Conservation (phyloP, 371 early-diverging fungal genomes). For the Sanchytrium tribonematis region DNA sequence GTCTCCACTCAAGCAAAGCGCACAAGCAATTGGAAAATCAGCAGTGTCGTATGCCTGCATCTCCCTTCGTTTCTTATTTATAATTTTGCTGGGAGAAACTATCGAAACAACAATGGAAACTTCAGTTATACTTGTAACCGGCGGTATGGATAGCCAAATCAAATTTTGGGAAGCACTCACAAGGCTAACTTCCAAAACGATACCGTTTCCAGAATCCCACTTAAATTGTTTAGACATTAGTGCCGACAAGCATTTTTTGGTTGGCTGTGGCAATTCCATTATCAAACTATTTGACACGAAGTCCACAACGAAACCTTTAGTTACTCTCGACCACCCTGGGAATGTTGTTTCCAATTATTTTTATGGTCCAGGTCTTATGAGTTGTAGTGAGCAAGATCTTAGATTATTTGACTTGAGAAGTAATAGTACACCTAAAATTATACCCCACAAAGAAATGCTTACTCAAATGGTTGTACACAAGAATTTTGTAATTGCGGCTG, state of each 20-base stretch:
- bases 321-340: background rate
- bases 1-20: too few relatives aligned
- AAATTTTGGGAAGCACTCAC: background rate
- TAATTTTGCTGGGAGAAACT: too few relatives aligned
- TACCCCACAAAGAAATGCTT: background rate
- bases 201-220: background rate
- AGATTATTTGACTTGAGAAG: background rate
- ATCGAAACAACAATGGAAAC: background rate
- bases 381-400: constrained; percentile 1
- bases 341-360: background rate
- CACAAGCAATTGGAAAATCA: too few relatives aligned
- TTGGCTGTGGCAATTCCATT: background rate
- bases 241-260: background rate
- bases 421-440: background rate
- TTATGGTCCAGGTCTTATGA: background rate
- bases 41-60: too few relatives aligned
- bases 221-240: background rate
- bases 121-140: background rate
- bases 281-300: background rate
- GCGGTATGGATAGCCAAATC: background rate
- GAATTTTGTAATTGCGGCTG: background rate
- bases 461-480: background rate
- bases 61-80: too few relatives aligned
- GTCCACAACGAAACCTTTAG: background rate
- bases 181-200: background rate